Percentiles rank a stretch among this genome's conserved stretches.
Evolutionary conservation across 345 rosid genomes (phyloP).

Genomic region (Hevea brasiliensis): DNA sequence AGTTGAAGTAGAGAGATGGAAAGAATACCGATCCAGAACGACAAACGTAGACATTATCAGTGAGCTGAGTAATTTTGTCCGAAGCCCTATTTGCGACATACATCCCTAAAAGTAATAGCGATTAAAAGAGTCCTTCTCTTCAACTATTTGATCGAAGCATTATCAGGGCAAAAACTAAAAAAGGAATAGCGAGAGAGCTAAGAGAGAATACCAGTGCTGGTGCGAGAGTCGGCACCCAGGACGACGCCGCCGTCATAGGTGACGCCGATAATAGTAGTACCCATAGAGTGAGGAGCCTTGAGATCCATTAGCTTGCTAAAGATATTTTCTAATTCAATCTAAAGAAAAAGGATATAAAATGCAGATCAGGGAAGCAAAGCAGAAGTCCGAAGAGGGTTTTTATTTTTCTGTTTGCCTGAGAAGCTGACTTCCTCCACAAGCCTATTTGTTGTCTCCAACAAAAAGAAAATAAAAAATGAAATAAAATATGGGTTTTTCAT

Average conservation of each 20-base stretch:
- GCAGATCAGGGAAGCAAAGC: background rate
- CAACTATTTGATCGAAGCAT: too few species aligned
- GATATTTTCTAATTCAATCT: background rate
- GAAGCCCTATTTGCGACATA: constrained; percentile 96
- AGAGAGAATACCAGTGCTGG: constrained; percentile 75
- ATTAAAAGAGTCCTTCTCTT: too few species aligned
- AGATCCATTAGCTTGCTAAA: constrained; percentile 19
- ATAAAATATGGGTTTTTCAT: too few species aligned
- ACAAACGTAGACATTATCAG: constrained; percentile 91
- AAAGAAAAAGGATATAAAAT: background rate
- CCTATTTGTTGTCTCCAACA: background rate
- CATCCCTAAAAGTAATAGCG: constrained; percentile 42
- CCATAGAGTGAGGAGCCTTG: constrained; percentile 91
- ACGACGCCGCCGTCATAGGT: constrained; percentile 97
- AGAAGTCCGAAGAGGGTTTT: background rate
- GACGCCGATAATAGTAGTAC: constrained; percentile 97
- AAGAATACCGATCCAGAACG: constrained; percentile 96
- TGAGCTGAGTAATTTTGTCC: constrained; percentile 89
- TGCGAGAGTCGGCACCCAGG: constrained; percentile 98
- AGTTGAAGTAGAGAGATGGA: background rate
- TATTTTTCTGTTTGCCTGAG: background rate
- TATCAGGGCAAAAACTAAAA: background rate
- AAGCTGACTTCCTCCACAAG: constrained; percentile 14
- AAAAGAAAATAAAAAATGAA: too few species aligned
- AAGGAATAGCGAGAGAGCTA: background rate